Base-by-base conservation (phyloP, 23 red algal genomes). In the Gracilariopsis chorda region DNA sequence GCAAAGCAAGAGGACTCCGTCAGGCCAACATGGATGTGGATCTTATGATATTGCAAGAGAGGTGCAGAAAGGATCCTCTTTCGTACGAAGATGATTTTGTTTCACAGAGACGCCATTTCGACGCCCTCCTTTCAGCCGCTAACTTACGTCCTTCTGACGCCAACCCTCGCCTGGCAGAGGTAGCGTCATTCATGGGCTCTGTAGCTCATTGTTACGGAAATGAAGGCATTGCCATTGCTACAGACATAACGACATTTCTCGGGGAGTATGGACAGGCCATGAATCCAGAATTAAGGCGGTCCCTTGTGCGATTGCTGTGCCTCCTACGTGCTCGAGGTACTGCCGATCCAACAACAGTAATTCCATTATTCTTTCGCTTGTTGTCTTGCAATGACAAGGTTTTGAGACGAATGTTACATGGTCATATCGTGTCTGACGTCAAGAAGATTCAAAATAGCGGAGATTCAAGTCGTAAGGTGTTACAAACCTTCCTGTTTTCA, bases 81-180 rank as follows among this genome's bases (percentile, higher is more conserved):
- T 95, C 93, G n/a, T 95, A 95, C 52, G 47, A 39, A 19, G 63
- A 78, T 33, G 93, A 95, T 62, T 95, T 78, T 41, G 33, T 83
- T 28, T 45, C 75, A 3, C 83, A 88, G 49, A 20, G 41, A 5
- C 47, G 86, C n/a, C 93, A 95, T 42, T 95, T 82, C 57, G 49
- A 83, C 10, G 93, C 93, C 28, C 86, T 95, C 41, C 70, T 95
- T 13, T 41, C 85, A 4, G 56, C 93, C 20, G 62, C 82, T 12
- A 48, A 44, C 21, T 77, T 95, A 43, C 58, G 58, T 24, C 93
- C 93, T 1, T 95, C 93, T 27, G 87, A 39, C 27, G 52, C 78
- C 6, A 53, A 65, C 25, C 53, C 77, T 21, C 85, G 87, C 20
- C 87, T 95, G 7, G 75, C 61, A 7, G 87, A 95, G 48, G 77